Evolutionary conservation across 2,329 filamentous ascomycete species (phyloP).

Genomic region (Colletotrichum sp.): DNA sequence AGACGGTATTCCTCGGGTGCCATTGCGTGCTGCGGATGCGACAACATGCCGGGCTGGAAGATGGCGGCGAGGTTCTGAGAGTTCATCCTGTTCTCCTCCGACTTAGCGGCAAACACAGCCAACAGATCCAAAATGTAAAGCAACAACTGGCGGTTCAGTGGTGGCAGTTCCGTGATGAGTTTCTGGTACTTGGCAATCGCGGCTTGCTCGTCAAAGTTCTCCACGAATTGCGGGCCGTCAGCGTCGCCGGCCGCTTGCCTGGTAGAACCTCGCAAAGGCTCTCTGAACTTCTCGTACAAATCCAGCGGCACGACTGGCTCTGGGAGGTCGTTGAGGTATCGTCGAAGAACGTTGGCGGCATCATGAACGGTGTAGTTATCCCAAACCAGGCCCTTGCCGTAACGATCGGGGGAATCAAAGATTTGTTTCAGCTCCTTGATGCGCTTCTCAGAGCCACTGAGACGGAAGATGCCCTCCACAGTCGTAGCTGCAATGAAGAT

Average conservation of each 20-base stretch:
- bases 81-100: conserved; percentile 96
- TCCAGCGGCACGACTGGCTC: conserved; percentile 96
- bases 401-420: conserved; percentile 94
- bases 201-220: conserved; percentile 64
- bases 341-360: conserved; percentile 92
- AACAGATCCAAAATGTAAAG: conserved; percentile 96
- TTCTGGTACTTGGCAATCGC: conserved; percentile 86
- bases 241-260: conserved; percentile 76
- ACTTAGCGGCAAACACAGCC: conserved; percentile 96
- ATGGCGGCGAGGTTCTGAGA: conserved; percentile 94
- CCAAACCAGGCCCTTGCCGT: conserved; percentile 97
- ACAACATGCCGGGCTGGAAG: conserved; percentile 95
- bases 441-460: conserved; percentile 95
- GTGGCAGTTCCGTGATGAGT: conserved; percentile 90
- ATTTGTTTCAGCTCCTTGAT: conserved; percentile 94
- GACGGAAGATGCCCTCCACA: conserved; percentile 93
- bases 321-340: conserved; percentile 94
- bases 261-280: conserved; percentile 75
- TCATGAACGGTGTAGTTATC: conserved; percentile 98
- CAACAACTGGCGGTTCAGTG: conserved; percentile 89
- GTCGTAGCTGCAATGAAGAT: conserved; percentile 73
- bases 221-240: conserved; percentile 72
- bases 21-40: conserved; percentile 95
- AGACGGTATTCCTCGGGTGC: conserved; percentile 90
- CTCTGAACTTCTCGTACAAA: conserved; percentile 89